Evolutionary conservation across 129 eudicot species (phyloP), one percentile per base, ranked within the genome.

Genomic region (Helichrysum umbraculigerum): DNA sequence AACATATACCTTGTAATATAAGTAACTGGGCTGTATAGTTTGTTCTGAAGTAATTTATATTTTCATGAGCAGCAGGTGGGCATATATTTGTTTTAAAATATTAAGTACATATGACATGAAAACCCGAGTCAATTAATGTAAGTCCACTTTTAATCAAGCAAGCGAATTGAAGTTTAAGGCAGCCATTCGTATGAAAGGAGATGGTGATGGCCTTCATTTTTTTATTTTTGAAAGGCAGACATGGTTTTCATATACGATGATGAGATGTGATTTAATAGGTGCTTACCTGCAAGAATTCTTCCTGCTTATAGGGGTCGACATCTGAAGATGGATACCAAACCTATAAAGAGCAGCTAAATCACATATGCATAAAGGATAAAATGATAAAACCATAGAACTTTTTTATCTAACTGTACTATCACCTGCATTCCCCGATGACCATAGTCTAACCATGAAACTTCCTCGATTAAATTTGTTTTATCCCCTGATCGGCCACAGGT

Each of bases 391-490:
- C 32, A 52, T 44, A 58, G 64, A 80, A 70, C 29, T 33, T 34
- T 64, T 68, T 61, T 56, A 71, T 78, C 21, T 71, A 60, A 35
- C 12, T 20, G 76, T 69, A 78, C 66, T 62, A 72, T 84, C 76
- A 93, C 98, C 98, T 93, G 98, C 98, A 93, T 93, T 81, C 98
- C 98, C 28, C 97, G 88, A 68, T 91, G 90, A 52, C 98, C 97
- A 78, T 93, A 93, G 74, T 93, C 98, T 85, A 93, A 85, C 98
- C 98, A 93, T 42, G 98, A 93, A 64, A 93, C 97, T 76, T 93
- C 98, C 82, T 91, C 97, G 70, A 93, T 93, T 41, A 93, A 82
- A 74, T 91, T 93, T 72, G 96, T 84, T 78, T 84, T 91, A 76
- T 89, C 98, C 67, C 84, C 93, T 63, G 97, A 85, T 42, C 87